These are phyloP conservation scores for Arabis hirsuta DNA, from an alignment of 345 rosid species.

Conservation along the genomic window DNA sequence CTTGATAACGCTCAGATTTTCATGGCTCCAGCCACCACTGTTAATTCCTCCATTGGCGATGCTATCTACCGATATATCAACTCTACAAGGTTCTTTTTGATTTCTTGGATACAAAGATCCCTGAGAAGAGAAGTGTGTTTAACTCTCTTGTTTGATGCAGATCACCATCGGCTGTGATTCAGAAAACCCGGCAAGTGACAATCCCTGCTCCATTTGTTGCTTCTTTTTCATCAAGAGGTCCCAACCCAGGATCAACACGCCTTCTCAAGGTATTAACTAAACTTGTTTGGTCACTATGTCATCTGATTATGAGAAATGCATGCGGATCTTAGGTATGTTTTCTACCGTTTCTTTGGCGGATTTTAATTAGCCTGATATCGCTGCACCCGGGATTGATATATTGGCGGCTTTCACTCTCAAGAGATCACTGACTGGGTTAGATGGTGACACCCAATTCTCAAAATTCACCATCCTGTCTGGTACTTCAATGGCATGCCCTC, in stretches of 20 bases:
- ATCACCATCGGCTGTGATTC: slow-evolving; percentile 71
- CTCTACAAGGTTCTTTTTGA: slow-evolving; percentile 54
- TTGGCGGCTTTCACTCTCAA: slow-evolving; percentile 83
- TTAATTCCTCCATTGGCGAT: slow-evolving; percentile 57
- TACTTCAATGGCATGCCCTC: slow-evolving; percentile 95
- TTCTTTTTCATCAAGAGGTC: slow-evolving; percentile 93
- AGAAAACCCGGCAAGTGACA: slow-evolving; percentile 56
- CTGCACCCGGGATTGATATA: slow-evolving; percentile 86
- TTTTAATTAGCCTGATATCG: slow-evolving; percentile 74
- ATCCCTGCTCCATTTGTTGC: slow-evolving; percentile 76
- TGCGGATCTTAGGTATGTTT: not conserved
- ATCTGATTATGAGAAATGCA: not conserved
- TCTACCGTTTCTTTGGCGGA: not conserved
- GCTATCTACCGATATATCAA: slow-evolving; percentile 59
- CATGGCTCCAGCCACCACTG: slow-evolving; percentile 81
- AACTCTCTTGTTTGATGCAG: slow-evolving; percentile 40
- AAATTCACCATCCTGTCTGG: slow-evolving; percentile 81
- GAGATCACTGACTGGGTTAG: slow-evolving; percentile 73
- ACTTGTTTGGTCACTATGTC: not conserved
- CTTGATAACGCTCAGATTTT: slow-evolving; percentile 78
- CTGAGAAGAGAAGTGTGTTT: not conserved
- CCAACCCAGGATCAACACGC: slow-evolving; percentile 70
- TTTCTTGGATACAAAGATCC: slow-evolving; percentile 7
- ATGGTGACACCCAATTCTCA: slow-evolving; percentile 81
- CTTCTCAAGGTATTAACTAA: slow-evolving; percentile 65